These are phyloP conservation scores for Naematelia encephala DNA, from an alignment of 768 basidiomycete species.

Conservation along the genomic window DNA sequence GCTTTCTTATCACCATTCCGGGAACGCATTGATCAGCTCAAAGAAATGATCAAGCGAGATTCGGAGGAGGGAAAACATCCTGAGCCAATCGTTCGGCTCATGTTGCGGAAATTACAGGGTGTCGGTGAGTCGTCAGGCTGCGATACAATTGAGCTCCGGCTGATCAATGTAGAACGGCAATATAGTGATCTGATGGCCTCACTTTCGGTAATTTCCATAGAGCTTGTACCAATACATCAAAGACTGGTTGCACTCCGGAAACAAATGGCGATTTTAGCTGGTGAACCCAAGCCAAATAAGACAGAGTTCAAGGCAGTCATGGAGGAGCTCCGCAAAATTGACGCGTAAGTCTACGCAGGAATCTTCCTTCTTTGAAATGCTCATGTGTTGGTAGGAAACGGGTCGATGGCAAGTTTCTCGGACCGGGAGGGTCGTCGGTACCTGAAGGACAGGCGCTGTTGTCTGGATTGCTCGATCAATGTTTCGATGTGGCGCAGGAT, in stretches of 20 bases:
- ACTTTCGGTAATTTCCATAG: conserved; percentile 78
- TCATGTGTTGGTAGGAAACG: conserved; percentile 62
- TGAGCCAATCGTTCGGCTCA: conserved; percentile 77
- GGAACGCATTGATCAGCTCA: conserved; percentile 72
- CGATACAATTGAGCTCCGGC: background rate
- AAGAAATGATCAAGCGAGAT: conserved; percentile 80
- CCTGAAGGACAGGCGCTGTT: conserved; percentile 89
- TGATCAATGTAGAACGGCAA: conserved; percentile 60
- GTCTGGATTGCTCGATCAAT: conserved; percentile 88
- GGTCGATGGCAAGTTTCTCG: conserved; percentile 92
- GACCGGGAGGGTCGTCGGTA: conserved; percentile 75
- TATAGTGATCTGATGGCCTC: conserved; percentile 76
- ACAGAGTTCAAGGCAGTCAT: conserved; percentile 82
- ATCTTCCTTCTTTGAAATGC: background rate
- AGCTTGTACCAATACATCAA: conserved; percentile 87
- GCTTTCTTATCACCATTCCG: conserved; percentile 84
- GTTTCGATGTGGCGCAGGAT: conserved; percentile 92
- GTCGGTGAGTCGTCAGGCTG: conserved; percentile 64
- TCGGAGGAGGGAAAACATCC: conserved; percentile 76
- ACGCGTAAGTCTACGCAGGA: conserved; percentile 54
- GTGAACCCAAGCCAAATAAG: conserved; percentile 73
- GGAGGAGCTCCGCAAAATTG: conserved; percentile 91
- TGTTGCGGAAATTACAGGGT: conserved; percentile 85
- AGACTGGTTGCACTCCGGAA: conserved; percentile 80
- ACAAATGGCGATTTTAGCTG: conserved; percentile 80